Percentiles rank a stretch among this genome's conserved stretches.
Conservation (phyloP, 495 filamentous ascomycete genomes). For the Barbatosphaeria neglecta region DNA sequence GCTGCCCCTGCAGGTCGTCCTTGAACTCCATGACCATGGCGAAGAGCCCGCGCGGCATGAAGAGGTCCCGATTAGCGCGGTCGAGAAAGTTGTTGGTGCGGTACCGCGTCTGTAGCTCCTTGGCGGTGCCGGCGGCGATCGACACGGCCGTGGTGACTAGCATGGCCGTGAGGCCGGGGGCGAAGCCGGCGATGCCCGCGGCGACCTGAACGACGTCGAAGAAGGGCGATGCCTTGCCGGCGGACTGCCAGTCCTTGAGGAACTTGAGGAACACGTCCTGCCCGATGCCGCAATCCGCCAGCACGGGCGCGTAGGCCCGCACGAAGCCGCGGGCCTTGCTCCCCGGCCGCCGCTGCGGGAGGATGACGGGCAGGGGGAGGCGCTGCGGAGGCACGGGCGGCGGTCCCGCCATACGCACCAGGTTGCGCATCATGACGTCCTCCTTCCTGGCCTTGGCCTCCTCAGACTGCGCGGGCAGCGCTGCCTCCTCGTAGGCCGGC, state of each 20-base stretch:
- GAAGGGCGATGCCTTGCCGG: conserved; percentile 18
- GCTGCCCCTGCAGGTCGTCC: conserved; percentile 15
- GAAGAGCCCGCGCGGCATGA: conserved; percentile 47
- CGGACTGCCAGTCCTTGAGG: conserved; percentile 22
- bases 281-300: conserved; percentile 25
- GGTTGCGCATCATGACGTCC: neutral
- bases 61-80: conserved; percentile 45
- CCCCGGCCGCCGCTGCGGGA: conserved; percentile 13
- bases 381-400: neutral
- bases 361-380: conserved; percentile 1
- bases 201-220: conserved; percentile 35
- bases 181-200: conserved; percentile 20
- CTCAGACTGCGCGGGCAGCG: neutral
- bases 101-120: conserved; percentile 29
- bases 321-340: conserved; percentile 23
- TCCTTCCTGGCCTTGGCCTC: neutral
- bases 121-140: conserved; percentile 27
- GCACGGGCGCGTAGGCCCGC: conserved; percentile 27
- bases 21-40: conserved; percentile 51
- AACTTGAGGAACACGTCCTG: conserved; percentile 28
- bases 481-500: neutral
- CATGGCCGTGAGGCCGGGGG: conserved; percentile 32
- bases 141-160: conserved; percentile 31
- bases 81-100: conserved; percentile 45
- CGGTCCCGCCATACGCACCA: neutral